phyloP scores from a whole-genome alignment of 345 rosid species.

The Cardiospermum halicacabum region DNA sequence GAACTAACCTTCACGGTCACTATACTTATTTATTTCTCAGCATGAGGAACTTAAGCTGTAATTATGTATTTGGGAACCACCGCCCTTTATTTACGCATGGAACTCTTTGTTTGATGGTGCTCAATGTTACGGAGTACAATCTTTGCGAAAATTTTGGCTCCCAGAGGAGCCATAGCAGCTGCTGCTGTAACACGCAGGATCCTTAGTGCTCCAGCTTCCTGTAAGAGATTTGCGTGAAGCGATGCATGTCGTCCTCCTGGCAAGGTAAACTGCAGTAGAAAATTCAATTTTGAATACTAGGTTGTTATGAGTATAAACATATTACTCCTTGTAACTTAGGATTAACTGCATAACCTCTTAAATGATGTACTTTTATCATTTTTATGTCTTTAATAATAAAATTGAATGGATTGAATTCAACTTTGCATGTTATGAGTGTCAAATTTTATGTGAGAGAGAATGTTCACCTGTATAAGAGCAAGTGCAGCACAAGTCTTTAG shows the following conservation, averaged over 20 bases:
- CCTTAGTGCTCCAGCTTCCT: slow-evolving; percentile 31
- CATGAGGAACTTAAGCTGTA: background rate
- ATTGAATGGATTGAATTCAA: background rate
- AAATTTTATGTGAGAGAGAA: background rate
- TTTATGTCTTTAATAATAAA: too few species aligned
- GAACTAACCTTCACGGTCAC: background rate
- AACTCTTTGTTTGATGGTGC: slow-evolving; percentile 16
- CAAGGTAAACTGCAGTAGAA: slow-evolving; percentile 29
- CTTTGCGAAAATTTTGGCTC: slow-evolving; percentile 35
- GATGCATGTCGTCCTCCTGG: slow-evolving; percentile 35
- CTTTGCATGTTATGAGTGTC: background rate
- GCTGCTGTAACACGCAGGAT: slow-evolving; percentile 29
- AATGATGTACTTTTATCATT: too few species aligned
- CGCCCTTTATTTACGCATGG: background rate
- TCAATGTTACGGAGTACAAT: slow-evolving; percentile 34
- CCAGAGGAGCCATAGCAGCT: slow-evolving; percentile 23
- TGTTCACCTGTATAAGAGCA: slow-evolving; percentile 39
- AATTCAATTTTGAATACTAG: background rate
- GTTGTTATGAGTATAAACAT: too few species aligned
- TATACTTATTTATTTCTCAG: background rate
- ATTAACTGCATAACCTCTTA: background rate
- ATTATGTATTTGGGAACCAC: background rate
- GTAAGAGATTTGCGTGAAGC: slow-evolving; percentile 29
- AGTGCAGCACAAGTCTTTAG: slow-evolving; percentile 36
- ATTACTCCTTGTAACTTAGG: background rate